These are phyloP conservation scores for Polytrichum commune DNA, from an alignment of 225 moss, liverwort and hornwort species.

Conservation along the genomic window DNA sequence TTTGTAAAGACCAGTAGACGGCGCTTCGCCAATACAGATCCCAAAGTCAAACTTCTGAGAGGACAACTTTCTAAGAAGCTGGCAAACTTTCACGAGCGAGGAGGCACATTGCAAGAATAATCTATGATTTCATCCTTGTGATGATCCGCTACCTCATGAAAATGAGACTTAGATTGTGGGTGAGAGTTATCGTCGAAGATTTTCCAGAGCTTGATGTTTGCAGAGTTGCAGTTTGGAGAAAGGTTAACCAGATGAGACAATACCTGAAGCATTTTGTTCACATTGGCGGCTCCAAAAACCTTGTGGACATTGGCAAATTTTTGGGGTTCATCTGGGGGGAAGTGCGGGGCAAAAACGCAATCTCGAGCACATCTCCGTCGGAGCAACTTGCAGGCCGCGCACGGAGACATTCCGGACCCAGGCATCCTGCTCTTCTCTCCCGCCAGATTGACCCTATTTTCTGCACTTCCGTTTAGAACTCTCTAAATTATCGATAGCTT, in stretches of 20 bases:
- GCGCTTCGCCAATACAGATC: no score
- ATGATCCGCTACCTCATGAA: no score
- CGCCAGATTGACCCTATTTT: neutral
- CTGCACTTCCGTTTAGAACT: neutral
- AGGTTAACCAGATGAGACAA: neutral
- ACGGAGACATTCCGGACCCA: constrained; percentile 66
- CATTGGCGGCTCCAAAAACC: constrained; percentile 92
- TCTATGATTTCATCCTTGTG: no score
- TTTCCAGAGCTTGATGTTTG: no score
- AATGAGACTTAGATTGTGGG: no score
- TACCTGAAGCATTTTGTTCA: constrained; percentile 86
- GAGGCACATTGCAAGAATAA: no score
- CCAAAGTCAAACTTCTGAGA: no score
- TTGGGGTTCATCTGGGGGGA: constrained; percentile 90
- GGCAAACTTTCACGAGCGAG: no score
- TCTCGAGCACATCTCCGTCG: constrained; percentile 80
- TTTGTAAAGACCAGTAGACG: no score
- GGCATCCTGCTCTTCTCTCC: constrained; percentile 25
- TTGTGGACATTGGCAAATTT: constrained; percentile 95
- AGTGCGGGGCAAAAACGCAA: constrained; percentile 85
- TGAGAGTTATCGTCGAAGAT: no score
- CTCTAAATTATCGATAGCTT: no score
- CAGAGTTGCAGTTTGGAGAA: neutral
- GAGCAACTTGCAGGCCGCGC: constrained; percentile 89
- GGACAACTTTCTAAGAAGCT: no score